Conservation (phyloP, 208 protist genomes). For the Crithidia expoeki region DNA sequence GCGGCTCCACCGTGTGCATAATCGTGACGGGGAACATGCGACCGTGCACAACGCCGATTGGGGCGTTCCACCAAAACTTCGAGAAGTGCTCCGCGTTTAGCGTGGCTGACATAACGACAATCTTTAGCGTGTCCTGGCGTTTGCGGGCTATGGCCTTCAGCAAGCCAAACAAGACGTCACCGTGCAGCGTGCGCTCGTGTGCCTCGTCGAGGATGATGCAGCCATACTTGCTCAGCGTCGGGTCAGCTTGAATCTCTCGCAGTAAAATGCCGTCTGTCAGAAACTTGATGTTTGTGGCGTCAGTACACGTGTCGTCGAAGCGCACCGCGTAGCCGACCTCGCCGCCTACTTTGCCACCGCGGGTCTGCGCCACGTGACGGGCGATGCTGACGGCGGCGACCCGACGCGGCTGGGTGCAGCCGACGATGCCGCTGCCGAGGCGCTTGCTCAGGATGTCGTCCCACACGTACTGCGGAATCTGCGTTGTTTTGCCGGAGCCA, state of each 20-base stretch:
- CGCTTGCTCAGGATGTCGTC: conserved; percentile 76
- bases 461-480: conserved; percentile 95
- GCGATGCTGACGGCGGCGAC: conserved; percentile 97
- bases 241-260: conserved; percentile 94
- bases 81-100: conserved; percentile 96
- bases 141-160: conserved; percentile 84
- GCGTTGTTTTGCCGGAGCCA: conserved; percentile 93
- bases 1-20: conserved; percentile 93
- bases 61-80: conserved; percentile 94
- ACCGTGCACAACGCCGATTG: conserved; percentile 91
- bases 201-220: conserved; percentile 99
- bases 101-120: conserved; percentile 98
- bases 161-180: conserved; percentile 92
- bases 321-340: conserved; percentile 94
- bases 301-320: conserved; percentile 93
- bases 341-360: conserved; percentile 73
- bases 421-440: conserved; percentile 63
- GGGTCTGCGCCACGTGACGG: conserved; percentile 92
- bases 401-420: conserved; percentile 96
- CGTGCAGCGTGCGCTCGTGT: conserved; percentile 98
- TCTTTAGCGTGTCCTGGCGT: conserved; percentile 76
- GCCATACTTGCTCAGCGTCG: conserved; percentile 92
- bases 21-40: conserved; percentile 93
- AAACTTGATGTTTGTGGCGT: conserved; percentile 93
- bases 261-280: conserved; percentile 98